Evolutionary conservation across 129 eudicot genomes (phyloP).

Genomic region (Artemisia annua): DNA sequence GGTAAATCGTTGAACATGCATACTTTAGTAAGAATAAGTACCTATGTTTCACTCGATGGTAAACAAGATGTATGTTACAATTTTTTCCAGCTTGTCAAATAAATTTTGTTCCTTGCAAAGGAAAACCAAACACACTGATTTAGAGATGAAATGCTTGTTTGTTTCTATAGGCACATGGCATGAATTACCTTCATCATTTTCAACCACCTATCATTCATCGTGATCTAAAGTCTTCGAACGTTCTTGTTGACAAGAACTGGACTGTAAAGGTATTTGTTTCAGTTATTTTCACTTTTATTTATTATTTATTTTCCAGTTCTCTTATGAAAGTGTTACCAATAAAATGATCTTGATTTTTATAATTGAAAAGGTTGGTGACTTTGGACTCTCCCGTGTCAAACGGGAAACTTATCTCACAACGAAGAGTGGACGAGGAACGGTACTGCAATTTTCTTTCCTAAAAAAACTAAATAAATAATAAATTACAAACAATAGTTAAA

Average conservation of each 20-base stretch:
- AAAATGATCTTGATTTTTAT: not conserved
- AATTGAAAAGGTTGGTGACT: not conserved
- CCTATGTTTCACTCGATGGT: too few species aligned
- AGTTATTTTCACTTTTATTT: too few species aligned
- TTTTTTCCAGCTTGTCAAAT: too few species aligned
- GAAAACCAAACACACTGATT: too few species aligned
- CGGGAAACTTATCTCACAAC: not conserved
- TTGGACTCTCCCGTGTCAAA: not conserved
- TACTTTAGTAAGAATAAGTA: too few species aligned
- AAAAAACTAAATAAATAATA: too few species aligned
- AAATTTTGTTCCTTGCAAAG: too few species aligned
- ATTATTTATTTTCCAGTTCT: not conserved
- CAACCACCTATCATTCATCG: slow-evolving; percentile 67
- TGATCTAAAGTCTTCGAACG: not conserved
- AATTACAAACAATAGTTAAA: too few species aligned
- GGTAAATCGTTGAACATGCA: too few species aligned
- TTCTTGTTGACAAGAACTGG: not conserved
- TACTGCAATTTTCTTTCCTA: not conserved
- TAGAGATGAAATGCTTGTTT: too few species aligned
- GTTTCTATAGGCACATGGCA: slow-evolving; percentile 64
- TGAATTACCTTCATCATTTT: slow-evolving; percentile 84
- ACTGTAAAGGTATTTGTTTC: not conserved
- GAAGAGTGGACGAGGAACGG: not conserved
- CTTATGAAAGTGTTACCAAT: not conserved
- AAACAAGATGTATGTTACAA: too few species aligned